Base-by-base conservation (phyloP, 176 grass and related monocot species). In the Pontederia crassipes region DNA sequence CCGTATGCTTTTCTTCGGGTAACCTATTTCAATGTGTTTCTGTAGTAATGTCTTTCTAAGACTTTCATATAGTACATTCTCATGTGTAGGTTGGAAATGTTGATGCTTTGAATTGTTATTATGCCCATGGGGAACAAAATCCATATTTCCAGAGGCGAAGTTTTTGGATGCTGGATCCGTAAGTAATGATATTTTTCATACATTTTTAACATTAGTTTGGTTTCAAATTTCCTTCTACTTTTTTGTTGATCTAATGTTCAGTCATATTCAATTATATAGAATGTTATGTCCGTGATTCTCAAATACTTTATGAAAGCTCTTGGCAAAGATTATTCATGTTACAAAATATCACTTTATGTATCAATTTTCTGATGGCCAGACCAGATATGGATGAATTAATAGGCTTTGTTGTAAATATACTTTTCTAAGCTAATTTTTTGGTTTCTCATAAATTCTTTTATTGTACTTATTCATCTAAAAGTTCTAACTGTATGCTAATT, bases 101-200 rank as follows among this genome's bases (percentile, higher is more conserved):
- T 13, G 93, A 98, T 59, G 77, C 84, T 75, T 73, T 98, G 40
- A 98, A 83, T 81, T 98, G 93, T 71, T 98, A 92, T 72, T 98
- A 92, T 55, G 94, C 94, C 48, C 94, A 98, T 55, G 94, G 84
- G 45, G 94, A 98, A 54, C 74, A 81, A 81, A 86, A 98, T 79
- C 88, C 84, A 58, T 70, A 75, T 82, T 92, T 98, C 61, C 94
- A 98, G 61, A 92, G 94, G 64, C 74, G 88, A 57, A 92, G 81
- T 72, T 98, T 72, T 78, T 98, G 94, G 88, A 98, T 98, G 73
- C 62, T 98, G 67, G 80, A 92, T 79, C 74, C 77, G 94, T 98
- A 93, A 92, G 81, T 76, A 70, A 55, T 74, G 35, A 27, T 32
- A 27, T 59, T 35, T 54, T 46, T 28, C 13, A 47, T 50, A 45